These are phyloP conservation scores for Mycocentrospora acerina DNA, from an alignment of 2,329 filamentous ascomycete genomes.

Conservation along the genomic window DNA sequence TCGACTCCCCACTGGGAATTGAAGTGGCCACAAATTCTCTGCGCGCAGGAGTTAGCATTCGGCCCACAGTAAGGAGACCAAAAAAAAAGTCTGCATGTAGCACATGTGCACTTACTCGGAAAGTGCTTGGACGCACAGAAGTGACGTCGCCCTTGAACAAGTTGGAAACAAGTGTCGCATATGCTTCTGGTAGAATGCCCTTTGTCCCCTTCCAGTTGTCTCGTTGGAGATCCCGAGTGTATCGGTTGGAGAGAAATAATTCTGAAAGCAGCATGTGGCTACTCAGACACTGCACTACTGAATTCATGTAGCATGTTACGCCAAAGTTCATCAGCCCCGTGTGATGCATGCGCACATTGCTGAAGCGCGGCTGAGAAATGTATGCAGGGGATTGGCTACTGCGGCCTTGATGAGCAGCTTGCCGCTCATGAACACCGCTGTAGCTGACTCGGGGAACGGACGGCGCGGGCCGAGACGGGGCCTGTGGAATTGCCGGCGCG, in stretches of 20 bases:
- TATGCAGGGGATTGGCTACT: slow-evolving; percentile 46
- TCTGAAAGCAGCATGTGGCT: slow-evolving; percentile 65
- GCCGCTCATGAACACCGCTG: slow-evolving; percentile 71
- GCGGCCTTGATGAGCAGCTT: slow-evolving; percentile 34
- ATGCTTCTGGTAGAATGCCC: slow-evolving; percentile 63
- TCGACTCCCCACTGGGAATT: slow-evolving; percentile 70
- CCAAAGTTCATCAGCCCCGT: slow-evolving; percentile 80
- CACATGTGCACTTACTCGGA: slow-evolving; percentile 38
- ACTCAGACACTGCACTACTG: slow-evolving; percentile 80
- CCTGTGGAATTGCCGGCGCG: slow-evolving; percentile 57
- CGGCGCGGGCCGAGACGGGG: slow-evolving; percentile 60
- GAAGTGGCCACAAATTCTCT: slow-evolving; percentile 63
- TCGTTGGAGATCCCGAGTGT: slow-evolving; percentile 58
- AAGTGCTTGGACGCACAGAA: slow-evolving; percentile 49
- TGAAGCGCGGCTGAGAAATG: slow-evolving; percentile 47
- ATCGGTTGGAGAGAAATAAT: slow-evolving; percentile 67
- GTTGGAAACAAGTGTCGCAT: slow-evolving; percentile 61
- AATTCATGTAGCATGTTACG: slow-evolving; percentile 89
- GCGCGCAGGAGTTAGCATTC: slow-evolving; percentile 15
- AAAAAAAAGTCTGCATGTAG: too few species aligned
- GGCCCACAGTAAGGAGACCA: too few species aligned
- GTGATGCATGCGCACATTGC: slow-evolving; percentile 54
- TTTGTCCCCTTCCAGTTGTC: slow-evolving; percentile 66
- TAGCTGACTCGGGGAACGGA: slow-evolving; percentile 68
- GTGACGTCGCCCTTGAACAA: slow-evolving; percentile 62